Evolutionary conservation across 108 stramenopile species (phyloP).

Genomic region (Fragilariopsis cylindrus): DNA sequence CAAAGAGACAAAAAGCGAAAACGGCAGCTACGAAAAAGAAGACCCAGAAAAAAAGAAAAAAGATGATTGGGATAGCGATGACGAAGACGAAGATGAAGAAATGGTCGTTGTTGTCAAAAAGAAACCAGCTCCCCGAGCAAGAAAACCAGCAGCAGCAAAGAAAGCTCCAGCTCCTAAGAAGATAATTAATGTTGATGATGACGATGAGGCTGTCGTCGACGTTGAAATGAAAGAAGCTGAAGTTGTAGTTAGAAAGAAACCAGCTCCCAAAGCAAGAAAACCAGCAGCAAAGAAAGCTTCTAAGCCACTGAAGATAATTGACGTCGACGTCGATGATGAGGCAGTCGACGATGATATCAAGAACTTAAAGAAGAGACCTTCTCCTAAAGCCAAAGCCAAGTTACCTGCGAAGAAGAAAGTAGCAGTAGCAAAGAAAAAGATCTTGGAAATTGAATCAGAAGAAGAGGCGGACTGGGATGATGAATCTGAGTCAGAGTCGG

Average conservation of each 20-base stretch:
- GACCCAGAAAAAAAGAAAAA: slow-evolving; percentile 52
- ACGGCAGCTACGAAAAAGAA: slow-evolving; percentile 35
- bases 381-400: slow-evolving; percentile 12
- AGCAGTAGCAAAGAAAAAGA: too few relatives aligned
- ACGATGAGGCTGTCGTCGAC: too few relatives aligned
- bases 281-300: slow-evolving; percentile 13
- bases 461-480: neutral
- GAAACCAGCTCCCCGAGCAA: neutral
- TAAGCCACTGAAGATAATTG: neutral
- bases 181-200: neutral
- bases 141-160: slow-evolving; percentile 3
- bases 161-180: slow-evolving; percentile 16
- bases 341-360: slow-evolving; percentile 8
- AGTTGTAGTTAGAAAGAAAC: slow-evolving; percentile 8
- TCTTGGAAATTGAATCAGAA: too few relatives aligned
- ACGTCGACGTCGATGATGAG: neutral
- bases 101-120: slow-evolving; percentile 41
- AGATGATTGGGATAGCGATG: slow-evolving; percentile 61
- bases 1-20: slow-evolving; percentile 34
- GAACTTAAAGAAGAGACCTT: slow-evolving; percentile 17
- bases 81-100: slow-evolving; percentile 47
- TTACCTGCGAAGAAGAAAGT: too few relatives aligned
- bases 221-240: neutral
- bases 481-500: neutral
- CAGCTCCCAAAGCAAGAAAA: slow-evolving; percentile 13